These are phyloP conservation scores for Trichoderma harzianum DNA, from an alignment of 2,329 filamentous ascomycete genomes.

Conservation along the genomic window DNA sequence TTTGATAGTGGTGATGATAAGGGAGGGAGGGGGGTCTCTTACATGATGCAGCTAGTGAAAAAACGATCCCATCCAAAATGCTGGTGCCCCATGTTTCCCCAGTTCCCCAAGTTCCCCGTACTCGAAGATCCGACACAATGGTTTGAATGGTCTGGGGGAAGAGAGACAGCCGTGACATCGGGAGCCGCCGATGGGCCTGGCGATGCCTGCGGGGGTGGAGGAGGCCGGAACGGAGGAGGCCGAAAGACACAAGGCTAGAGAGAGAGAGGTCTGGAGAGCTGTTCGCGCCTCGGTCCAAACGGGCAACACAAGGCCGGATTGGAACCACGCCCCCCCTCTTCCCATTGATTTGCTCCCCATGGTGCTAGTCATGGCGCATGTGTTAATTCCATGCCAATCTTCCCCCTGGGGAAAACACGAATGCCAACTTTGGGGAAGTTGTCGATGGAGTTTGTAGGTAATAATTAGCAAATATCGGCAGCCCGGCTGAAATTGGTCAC, in stretches of 20 bases:
- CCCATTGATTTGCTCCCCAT: not conserved
- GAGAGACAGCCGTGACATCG: constrained; percentile 6
- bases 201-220: constrained; percentile 17
- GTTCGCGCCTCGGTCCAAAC: not conserved
- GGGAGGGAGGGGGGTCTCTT: not conserved
- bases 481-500: not conserved
- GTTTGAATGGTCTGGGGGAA: not conserved
- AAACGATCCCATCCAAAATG: not conserved
- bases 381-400: not conserved
- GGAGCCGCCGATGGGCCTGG: constrained; percentile 13
- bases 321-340: not conserved
- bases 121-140: constrained; percentile 8
- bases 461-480: constrained; percentile 14
- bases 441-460: constrained; percentile 2
- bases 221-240: constrained; percentile 14
- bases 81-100: constrained; percentile 12
- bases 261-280: not conserved
- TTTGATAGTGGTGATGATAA: not conserved
- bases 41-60: not conserved
- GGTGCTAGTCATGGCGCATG: not conserved
- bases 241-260: not conserved
- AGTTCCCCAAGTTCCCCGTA: not conserved
- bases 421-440: not conserved
- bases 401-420: not conserved
- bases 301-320: not conserved